Evolutionary conservation across 352 stramenopile species (phyloP), one percentile per base, ranked within the genome.

Genomic region (Globisporangium cederbergense): DNA sequence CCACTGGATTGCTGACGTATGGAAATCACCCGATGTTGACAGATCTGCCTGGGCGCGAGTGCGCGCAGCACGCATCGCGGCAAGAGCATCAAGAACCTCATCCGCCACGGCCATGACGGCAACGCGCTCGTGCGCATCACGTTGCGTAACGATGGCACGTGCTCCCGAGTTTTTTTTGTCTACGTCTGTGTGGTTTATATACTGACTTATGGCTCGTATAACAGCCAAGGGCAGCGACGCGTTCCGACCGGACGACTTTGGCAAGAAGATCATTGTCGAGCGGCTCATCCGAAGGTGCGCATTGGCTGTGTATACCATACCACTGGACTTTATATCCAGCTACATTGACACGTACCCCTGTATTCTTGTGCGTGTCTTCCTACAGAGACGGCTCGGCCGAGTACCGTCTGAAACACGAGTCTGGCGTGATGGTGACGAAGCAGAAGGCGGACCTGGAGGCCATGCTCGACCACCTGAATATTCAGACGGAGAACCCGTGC

Each of bases 401-500:
- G 62, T 93, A 93, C 45, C 66, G 85, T 4, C 66, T 93, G 1
- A 92, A 92, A 66, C 71, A 86, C 51, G 79, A 89, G 43, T 58
- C 71, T 0, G 80, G 82, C 0, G 22, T 75, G 14, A 42, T 92
- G 16, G 83, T 93, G 14, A 96, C 87, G 0, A 87, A 95, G 64
- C 78, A 84, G n/a, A 97, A 97, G 71, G 86, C 83, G 14, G 94
- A 99, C 66, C 68, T 99, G 45, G 83, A 97, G 59, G 85, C 84
- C 11, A 95, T 99, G 81, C 67, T 99, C 18, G 96, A 99, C 67
- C 83, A 97, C 38, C 64, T 99, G 16, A 96, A 97, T 63, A 96
- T 97, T 46, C 87, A 98, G 73, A 97, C 98, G 18, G 96, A 99
- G 64, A 99, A 99, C 81, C 97, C 97, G 40, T 98, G 97, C 32